Evolutionary conservation across 192 early-diverging fungal genomes (phyloP), one percentile per base, ranked within the genome.

Genomic region (Coemansia sp.): DNA sequence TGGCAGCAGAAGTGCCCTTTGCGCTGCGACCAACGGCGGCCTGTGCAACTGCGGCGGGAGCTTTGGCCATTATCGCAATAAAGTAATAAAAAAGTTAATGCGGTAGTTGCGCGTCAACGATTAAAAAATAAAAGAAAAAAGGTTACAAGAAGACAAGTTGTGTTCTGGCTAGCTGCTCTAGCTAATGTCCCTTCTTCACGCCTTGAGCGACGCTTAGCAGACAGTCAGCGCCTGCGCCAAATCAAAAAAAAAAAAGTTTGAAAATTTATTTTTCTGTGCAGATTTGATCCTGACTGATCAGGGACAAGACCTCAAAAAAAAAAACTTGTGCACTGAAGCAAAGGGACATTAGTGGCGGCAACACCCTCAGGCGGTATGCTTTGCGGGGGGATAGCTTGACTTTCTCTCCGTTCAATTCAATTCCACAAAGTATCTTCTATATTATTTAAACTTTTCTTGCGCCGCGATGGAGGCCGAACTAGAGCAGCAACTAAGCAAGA

Each of bases 401-500:
- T 48, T 48, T 48, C 19, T 48, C 19, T 48, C 19, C 46, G 5
- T 10, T 48, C 46, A 10, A 7, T 19, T 21, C 46, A 21, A 48
- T 48, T 48, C 44, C 15, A 45, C 21, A 48, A 48, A 48, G n/a
- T 48, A 48, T 5, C 8, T 21, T 48, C 4, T 41, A 41, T 23
- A 21, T 7, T 58, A 21, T 27, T 21, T 36, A 3, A 36, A 23
- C 36, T 21, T 45, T n/a, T 68, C 34, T 15, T 34, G 39, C 3
- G 46, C 46, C n/a, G 67, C 11, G 12, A 82, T 82, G 80, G 75
- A 82, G 37, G 57, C 50, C 39, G 69, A 41, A 39, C 67, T 84
- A 46, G 81, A 84, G 68, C 44, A 44, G 19, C 76, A 84, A 69
- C 77, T 85, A 55, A 68, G 62, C 17, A 77, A 74, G 62, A 66